Evolutionary conservation across 1,284 basidiomycete species (phyloP), one percentile per base, ranked within the genome.

Genomic region (Kalmanozyma brasiliensis): DNA sequence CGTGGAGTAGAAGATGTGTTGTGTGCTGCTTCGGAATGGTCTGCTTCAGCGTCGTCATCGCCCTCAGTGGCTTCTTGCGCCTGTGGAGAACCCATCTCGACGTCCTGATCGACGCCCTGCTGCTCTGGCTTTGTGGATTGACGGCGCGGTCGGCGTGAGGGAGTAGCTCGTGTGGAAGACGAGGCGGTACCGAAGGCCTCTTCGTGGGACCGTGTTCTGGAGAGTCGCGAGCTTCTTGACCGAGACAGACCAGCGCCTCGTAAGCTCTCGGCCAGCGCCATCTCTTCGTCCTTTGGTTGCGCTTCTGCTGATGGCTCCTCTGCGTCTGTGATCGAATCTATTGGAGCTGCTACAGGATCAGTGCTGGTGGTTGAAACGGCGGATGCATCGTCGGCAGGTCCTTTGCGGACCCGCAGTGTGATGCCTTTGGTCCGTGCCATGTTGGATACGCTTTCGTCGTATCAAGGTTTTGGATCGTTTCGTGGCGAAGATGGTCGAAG

Each of bases 381-480:
- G 17, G 42, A 14, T 34, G 46, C 48, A 33, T 58, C 59, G 8
- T 58, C 51, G 14, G 42, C 42, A 3, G 47, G 33, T n/a, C 45
- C 38, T 41, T 64, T 65, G 45, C 68, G 68, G 5, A 71, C 58
- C 40, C 58, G 51, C 26, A 71, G 42, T 4, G 62, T 66, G 58
- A 71, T 71, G 3, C 62, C 58, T 37, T 69, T 69, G 14, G 66
- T 69, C 23, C 66, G 36, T 5, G 66, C 66, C 66, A 69, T 69
- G 20, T 22, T 23, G 37, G 29, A 36, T n/a, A 11, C 6, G 38
- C 26, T 29, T 6, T 11, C 26, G 26, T 11, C 26, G 6, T 29
- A 7, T 29, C 26, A 29, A 29, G 11, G 26, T 29, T 29, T 29
- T 11, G 26, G 11, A 11, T 29, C 26, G 11, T 7, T 7, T 7